A percentile compares a stretch with the other conserved stretches of the same genome.
Evolutionary conservation across 345 rosid genomes (phyloP).

Genomic region (Pistacia vera): DNA sequence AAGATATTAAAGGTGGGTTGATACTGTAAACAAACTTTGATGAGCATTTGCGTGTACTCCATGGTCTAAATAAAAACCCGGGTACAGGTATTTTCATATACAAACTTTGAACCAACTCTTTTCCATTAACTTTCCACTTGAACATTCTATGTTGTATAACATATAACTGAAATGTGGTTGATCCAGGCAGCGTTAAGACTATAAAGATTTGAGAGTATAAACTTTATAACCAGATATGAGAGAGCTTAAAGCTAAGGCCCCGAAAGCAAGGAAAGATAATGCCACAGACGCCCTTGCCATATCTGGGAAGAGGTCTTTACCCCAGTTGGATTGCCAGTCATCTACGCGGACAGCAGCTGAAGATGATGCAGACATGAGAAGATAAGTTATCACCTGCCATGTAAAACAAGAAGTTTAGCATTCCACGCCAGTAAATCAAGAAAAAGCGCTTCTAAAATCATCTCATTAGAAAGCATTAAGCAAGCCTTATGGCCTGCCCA

Average conservation of each 20-base stretch:
- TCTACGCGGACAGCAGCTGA: conserved; percentile 80
- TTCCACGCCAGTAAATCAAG: conserved; percentile 9
- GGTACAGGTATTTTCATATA: background rate
- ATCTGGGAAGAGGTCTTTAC: conserved; percentile 72
- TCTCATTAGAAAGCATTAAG: conserved; percentile 2
- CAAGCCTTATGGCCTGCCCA: background rate
- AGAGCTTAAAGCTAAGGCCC: conserved; percentile 71
- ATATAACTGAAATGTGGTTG: background rate
- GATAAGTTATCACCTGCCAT: conserved; percentile 72
- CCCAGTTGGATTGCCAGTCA: conserved; percentile 89
- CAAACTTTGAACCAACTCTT: background rate
- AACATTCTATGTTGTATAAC: background rate
- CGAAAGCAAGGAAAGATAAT: conserved; percentile 63
- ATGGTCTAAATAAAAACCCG: too few relatives aligned
- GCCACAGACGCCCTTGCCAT: conserved; percentile 78
- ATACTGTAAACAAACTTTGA: too few relatives aligned
- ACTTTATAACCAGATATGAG: conserved; percentile 69
- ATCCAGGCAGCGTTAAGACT: conserved; percentile 11
- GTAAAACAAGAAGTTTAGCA: conserved; percentile 1
- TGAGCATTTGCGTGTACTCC: too few relatives aligned
- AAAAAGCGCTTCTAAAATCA: background rate
- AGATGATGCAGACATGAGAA: conserved; percentile 82
- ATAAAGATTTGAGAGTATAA: conserved; percentile 47
- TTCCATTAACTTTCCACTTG: background rate
- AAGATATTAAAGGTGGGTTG: too few relatives aligned